A percentile compares a stretch with the other conserved stretches of the same genome.
Evolutionary conservation across 2,329 filamentous ascomycete species (phyloP).

Genomic region (Verticillium dahliae): DNA sequence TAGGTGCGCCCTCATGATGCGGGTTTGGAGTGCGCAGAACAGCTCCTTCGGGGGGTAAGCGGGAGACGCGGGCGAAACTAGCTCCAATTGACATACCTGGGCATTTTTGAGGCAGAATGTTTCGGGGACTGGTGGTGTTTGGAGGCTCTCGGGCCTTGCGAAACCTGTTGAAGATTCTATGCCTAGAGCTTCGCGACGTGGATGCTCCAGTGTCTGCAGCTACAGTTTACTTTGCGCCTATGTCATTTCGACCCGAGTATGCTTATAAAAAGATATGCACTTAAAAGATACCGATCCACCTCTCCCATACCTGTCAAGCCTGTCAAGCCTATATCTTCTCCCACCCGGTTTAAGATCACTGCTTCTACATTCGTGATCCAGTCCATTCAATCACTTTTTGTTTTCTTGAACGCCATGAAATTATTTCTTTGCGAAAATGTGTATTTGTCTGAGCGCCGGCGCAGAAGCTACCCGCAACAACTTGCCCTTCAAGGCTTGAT

Average conservation of each 20-base stretch:
- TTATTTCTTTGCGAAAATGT: too few relatives aligned
- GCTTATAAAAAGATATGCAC: background rate
- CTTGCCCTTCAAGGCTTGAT: too few relatives aligned
- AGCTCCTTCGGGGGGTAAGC: background rate
- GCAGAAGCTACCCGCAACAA: too few relatives aligned
- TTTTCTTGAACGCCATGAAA: too few relatives aligned
- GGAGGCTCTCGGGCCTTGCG: background rate
- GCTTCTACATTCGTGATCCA: too few relatives aligned
- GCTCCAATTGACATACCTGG: background rate
- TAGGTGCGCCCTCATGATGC: slow-evolving; percentile 37
- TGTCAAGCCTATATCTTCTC: too few relatives aligned
- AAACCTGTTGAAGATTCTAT: background rate
- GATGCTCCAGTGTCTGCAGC: background rate
- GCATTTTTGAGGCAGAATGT: background rate
- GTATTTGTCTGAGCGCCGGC: too few relatives aligned
- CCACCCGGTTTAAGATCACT: too few relatives aligned
- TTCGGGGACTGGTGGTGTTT: background rate
- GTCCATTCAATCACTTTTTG: too few relatives aligned
- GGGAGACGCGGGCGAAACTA: background rate
- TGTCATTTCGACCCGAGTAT: background rate
- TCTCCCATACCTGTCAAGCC: too few relatives aligned
- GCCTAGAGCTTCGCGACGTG: background rate
- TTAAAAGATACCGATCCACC: background rate
- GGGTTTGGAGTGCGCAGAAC: slow-evolving; percentile 1
- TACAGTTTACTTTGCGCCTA: background rate